Base-by-base conservation (phyloP, 2,329 filamentous ascomycete genomes). In the Beauveria australis region DNA sequence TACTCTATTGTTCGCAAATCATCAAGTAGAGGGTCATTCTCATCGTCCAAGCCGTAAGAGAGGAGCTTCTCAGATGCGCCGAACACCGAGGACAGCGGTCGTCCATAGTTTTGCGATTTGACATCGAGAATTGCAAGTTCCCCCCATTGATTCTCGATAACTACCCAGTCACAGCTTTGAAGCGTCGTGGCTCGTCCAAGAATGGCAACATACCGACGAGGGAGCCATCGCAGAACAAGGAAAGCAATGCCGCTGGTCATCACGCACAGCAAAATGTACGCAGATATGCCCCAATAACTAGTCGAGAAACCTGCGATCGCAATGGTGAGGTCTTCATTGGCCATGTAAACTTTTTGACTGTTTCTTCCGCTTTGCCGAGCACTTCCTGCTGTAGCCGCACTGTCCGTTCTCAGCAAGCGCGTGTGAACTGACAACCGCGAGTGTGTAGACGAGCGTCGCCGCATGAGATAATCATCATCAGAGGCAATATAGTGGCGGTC, bases 121-220 rank as follows among this genome's bases (percentile, higher is more conserved):
- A 97, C 81, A 54, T 85, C 70, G 68, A 96, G 83, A n/a, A 94
- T 83, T 14, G 82, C 80, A 73, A 97, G 89, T 73, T 97, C 93
- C 54, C 89, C 89, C 93, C 94, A 97, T 81, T 97, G 92, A 69
- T 99, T 97, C 81, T 97, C 94, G 64, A 97, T 84, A 30, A 96
- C 92, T 48, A 96, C 88, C 94, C 95, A 99, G 62, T 89, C 81
- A 68, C 91, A 94, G 59, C 89, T 84, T 59, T 82, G 81, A 33
- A 99, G 78, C 2, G 89, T 79, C 18, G 83, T 84, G 5, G 86
- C 76, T 58, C 78, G 82, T 30, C 94, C 94, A 46, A 90, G 79
- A 47, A 97, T 71, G 53, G 81, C 82, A 54, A 97, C 87, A 67
- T 90, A 86, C 91, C 91, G 96, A 62, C 86, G 83, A 5, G 94